Evolutionary conservation across 768 basidiomycete species (phyloP).

Genomic region (Auriculariales sp.): DNA sequence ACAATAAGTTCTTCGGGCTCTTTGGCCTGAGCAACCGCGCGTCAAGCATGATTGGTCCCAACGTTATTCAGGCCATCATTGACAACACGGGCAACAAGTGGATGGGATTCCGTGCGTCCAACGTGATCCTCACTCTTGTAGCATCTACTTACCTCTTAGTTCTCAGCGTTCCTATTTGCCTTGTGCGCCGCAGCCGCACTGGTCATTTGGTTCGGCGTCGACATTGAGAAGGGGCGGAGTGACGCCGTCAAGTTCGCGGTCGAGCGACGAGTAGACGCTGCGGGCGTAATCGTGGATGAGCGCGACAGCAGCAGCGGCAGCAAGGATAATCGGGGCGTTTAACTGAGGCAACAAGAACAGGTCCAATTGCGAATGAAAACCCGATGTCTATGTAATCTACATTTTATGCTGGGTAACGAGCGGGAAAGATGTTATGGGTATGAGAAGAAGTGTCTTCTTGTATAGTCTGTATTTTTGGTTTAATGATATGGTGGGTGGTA

Average conservation of each 20-base stretch:
- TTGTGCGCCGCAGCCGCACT: conserved; percentile 50
- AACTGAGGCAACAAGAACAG: too few species aligned
- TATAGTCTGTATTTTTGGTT: too few species aligned
- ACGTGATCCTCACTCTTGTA: not conserved
- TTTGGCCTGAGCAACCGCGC: conserved; percentile 75
- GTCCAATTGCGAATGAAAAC: too few species aligned
- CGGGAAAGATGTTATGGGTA: too few species aligned
- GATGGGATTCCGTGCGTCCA: conserved; percentile 45
- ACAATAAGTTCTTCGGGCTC: conserved; percentile 64
- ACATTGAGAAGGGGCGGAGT: conserved; percentile 44
- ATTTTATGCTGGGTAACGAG: too few species aligned
- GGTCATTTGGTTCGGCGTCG: conserved; percentile 65
- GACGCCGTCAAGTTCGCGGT: conserved; percentile 36
- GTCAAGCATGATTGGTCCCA: conserved; percentile 78
- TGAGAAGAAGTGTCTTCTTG: too few species aligned
- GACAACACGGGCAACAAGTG: conserved; percentile 57
- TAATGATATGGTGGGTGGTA: too few species aligned
- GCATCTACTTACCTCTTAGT: not conserved
- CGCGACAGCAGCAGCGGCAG: too few species aligned
- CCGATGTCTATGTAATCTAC: too few species aligned
- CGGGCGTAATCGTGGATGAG: too few species aligned
- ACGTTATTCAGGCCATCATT: conserved; percentile 75
- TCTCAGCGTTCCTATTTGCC: conserved; percentile 51
- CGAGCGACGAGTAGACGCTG: not conserved
- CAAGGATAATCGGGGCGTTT: too few species aligned